phyloP scores from a whole-genome alignment of 768 basidiomycete species.

The Paxillus rubicundulus region DNA sequence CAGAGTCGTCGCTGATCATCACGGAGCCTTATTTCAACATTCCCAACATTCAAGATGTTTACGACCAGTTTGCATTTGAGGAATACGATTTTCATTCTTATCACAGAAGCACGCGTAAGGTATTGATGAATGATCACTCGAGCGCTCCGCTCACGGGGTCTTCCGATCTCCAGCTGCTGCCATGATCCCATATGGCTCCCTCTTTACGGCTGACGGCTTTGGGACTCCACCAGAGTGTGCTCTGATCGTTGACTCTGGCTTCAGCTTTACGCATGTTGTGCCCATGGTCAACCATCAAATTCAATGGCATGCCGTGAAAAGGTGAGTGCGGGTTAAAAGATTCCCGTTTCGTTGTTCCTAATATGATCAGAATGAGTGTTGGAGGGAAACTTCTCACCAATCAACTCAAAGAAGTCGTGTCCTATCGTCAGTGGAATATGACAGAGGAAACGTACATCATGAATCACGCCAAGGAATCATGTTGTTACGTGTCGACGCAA shows the following conservation, averaged over 20 bases:
- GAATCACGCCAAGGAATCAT: constrained; percentile 88
- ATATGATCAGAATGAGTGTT: constrained; percentile 72
- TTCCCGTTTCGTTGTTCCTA: constrained; percentile 13
- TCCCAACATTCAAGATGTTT: constrained; percentile 86
- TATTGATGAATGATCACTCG: constrained; percentile 14
- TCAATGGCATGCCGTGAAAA: constrained; percentile 77
- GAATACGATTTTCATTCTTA: constrained; percentile 92
- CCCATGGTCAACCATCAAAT: constrained; percentile 76
- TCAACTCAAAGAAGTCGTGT: constrained; percentile 89
- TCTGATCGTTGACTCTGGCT: constrained; percentile 85
- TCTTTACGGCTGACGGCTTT: constrained; percentile 53
- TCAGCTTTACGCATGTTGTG: constrained; percentile 91
- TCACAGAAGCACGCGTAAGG: constrained; percentile 77
- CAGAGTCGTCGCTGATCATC: constrained; percentile 71
- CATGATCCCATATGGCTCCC: constrained; percentile 66
- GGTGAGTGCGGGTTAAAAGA: constrained; percentile 44
- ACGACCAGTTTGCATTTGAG: constrained; percentile 95
- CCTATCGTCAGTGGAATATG: constrained; percentile 98
- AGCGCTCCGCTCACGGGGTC: constrained; percentile 17
- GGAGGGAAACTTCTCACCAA: constrained; percentile 96
- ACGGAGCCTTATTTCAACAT: constrained; percentile 96
- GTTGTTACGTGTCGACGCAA: constrained; percentile 79
- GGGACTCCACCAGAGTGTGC: constrained; percentile 67
- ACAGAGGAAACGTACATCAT: constrained; percentile 95
- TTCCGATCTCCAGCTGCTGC: constrained; percentile 61